Evolutionary conservation across 192 early-diverging fungal species (phyloP).

Genomic region (Coemansia nantahalensis): DNA sequence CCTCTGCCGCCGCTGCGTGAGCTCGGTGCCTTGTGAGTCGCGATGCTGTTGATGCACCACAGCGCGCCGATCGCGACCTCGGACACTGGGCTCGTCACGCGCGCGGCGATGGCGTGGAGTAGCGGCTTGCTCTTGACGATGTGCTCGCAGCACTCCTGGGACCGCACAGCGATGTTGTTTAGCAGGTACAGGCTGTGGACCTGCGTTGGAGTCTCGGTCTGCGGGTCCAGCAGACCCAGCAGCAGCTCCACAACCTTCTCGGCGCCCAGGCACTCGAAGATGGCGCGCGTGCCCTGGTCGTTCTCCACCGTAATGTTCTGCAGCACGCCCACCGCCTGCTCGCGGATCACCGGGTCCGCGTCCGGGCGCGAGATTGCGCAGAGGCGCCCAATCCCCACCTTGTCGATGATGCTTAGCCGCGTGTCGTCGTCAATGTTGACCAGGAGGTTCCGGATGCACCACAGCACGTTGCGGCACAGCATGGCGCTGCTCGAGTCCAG

Average conservation of each 20-base stretch:
- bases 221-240: conserved; percentile 6
- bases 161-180: conserved; percentile 41
- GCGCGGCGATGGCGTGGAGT: conserved; percentile 18
- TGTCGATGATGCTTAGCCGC: conserved; percentile 19
- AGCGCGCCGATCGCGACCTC: conserved; percentile 42
- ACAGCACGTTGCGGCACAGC: conserved; percentile 43
- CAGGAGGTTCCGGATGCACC: conserved; percentile 44
- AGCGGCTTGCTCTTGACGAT: conserved; percentile 21
- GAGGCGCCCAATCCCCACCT: conserved; percentile 24
- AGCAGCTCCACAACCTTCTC: conserved; percentile 20
- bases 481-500: conserved; percentile 9
- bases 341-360: conserved; percentile 22
- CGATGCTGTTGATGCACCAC: conserved; percentile 51
- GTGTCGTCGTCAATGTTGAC: conserved; percentile 33
- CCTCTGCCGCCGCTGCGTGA: conserved; percentile 2
- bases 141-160: conserved; percentile 13
- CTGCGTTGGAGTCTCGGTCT: conserved; percentile 10
- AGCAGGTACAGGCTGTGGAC: conserved; percentile 41
- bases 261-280: conserved; percentile 26
- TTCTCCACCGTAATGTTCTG: conserved; percentile 39
- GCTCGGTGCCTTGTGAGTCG: conserved; percentile 14
- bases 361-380: conserved; percentile 11
- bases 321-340: conserved; percentile 36
- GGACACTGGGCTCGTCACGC: conserved; percentile 7
- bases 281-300: conserved; percentile 12